Evolutionary conservation across 768 basidiomycete species (phyloP).

Genomic region (Leccinum pellstonianum): DNA sequence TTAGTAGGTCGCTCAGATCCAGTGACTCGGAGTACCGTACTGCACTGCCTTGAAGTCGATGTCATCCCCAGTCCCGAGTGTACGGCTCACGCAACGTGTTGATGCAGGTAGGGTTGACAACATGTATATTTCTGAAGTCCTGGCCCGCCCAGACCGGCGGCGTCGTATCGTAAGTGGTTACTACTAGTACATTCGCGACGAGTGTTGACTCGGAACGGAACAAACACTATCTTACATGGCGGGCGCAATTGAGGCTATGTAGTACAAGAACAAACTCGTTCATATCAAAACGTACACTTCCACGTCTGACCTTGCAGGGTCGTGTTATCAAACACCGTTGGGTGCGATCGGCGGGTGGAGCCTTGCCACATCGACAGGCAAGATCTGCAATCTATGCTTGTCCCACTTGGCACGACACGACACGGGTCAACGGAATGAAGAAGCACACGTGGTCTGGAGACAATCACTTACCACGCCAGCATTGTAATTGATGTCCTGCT

Average conservation of each 20-base stretch:
- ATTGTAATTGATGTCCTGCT: constrained; percentile 25
- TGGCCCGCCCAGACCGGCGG: not conserved
- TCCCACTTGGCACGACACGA: constrained; percentile 48
- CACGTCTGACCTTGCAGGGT: not conserved
- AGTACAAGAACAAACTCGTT: not conserved
- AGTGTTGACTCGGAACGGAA: not conserved
- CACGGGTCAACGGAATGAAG: not conserved
- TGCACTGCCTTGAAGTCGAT: too few relatives aligned
- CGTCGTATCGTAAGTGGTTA: not conserved
- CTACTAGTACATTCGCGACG: too few relatives aligned
- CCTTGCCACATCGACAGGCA: constrained; percentile 41
- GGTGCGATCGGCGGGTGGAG: constrained; percentile 2
- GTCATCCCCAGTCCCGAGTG: not conserved
- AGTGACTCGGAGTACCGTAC: not conserved
- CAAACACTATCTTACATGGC: not conserved
- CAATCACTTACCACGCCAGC: constrained; percentile 23
- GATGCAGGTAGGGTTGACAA: not conserved
- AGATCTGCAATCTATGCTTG: constrained; percentile 48
- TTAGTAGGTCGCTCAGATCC: not conserved
- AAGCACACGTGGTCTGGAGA: not conserved
- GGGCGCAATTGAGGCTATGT: not conserved
- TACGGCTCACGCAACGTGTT: constrained; percentile 8
- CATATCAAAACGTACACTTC: not conserved
- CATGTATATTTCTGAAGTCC: not conserved
- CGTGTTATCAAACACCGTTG: not conserved